These are phyloP conservation scores for Scheffersomyces parashehatae DNA, from an alignment of 1,139 yeast genomes.

Conservation along the genomic window DNA sequence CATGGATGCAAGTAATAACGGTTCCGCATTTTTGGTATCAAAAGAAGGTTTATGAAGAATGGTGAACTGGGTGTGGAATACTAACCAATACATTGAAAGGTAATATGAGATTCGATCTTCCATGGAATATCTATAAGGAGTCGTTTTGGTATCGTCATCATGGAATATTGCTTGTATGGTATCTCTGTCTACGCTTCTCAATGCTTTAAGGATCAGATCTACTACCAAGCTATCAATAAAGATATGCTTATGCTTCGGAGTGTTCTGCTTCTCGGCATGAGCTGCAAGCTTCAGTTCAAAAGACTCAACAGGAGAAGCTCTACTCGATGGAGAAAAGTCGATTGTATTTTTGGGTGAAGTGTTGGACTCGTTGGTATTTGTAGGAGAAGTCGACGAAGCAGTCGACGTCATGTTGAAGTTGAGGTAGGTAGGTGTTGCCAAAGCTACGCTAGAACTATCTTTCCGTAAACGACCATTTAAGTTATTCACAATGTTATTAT, in stretches of 20 bases:
- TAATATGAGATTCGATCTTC: conserved; percentile 32
- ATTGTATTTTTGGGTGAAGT: conserved; percentile 21
- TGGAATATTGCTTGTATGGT: conserved; percentile 23
- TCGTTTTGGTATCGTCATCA: conserved; percentile 7
- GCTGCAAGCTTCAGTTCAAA: conserved; percentile 10
- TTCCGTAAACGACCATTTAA: neutral
- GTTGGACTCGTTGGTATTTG: conserved; percentile 36
- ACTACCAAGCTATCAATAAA: conserved; percentile 28
- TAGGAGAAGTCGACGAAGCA: conserved; percentile 35
- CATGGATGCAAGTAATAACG: conserved; percentile 56
- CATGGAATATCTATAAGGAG: conserved; percentile 11
- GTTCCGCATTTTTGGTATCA: conserved; percentile 51
- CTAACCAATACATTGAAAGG: conserved; percentile 49
- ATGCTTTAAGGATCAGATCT: conserved; percentile 17
- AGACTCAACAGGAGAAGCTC: conserved; percentile 13
- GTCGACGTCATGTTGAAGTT: conserved; percentile 20
- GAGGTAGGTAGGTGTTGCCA: conserved; percentile 1
- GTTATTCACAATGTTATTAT: neutral
- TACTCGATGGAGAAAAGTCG: conserved; percentile 16
- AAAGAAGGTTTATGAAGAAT: conserved; percentile 66
- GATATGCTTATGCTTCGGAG: conserved; percentile 26
- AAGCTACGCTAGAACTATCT: neutral
- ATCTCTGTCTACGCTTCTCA: conserved; percentile 20
- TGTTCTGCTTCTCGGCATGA: conserved; percentile 23
- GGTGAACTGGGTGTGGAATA: conserved; percentile 63